phyloP scores from a whole-genome alignment of 2,329 filamentous ascomycete genomes.

The Trichophaea hybrida region DNA sequence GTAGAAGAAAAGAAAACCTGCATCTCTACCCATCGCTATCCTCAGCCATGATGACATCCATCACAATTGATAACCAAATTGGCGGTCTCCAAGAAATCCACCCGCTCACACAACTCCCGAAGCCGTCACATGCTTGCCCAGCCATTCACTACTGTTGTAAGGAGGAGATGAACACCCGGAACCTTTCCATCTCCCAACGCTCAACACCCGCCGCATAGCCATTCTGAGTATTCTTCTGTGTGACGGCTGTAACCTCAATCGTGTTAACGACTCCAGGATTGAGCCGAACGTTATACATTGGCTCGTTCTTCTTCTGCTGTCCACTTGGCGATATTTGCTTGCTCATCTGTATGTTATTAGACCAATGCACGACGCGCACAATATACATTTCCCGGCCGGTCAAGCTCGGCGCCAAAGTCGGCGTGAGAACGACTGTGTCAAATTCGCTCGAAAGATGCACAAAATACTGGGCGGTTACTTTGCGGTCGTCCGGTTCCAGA shows the following conservation, averaged over 20 bases:
- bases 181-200: conserved; percentile 22
- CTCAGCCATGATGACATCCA: neutral
- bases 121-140: neutral
- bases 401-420: conserved; percentile 11
- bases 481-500: conserved; percentile 12
- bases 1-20: conserved; percentile 1
- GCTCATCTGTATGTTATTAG: neutral
- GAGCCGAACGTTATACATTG: conserved; percentile 14
- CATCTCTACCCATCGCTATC: neutral
- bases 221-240: neutral
- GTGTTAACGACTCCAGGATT: conserved; percentile 17
- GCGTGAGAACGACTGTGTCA: conserved; percentile 13
- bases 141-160: conserved; percentile 7
- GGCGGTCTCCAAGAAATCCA: neutral
- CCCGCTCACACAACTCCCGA: neutral
- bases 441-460: conserved; percentile 16
- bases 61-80: neutral
- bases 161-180: conserved; percentile 19
- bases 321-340: neutral
- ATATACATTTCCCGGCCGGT: conserved; percentile 3
- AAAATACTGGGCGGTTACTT: conserved; percentile 18
- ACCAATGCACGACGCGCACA: neutral
- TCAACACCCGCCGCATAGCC: conserved; percentile 3
- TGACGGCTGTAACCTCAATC: conserved; percentile 18
- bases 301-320: conserved; percentile 10